Evolutionary conservation across 352 stramenopile genomes (phyloP).

Genomic region (Phytophthora pseudosyringae): DNA sequence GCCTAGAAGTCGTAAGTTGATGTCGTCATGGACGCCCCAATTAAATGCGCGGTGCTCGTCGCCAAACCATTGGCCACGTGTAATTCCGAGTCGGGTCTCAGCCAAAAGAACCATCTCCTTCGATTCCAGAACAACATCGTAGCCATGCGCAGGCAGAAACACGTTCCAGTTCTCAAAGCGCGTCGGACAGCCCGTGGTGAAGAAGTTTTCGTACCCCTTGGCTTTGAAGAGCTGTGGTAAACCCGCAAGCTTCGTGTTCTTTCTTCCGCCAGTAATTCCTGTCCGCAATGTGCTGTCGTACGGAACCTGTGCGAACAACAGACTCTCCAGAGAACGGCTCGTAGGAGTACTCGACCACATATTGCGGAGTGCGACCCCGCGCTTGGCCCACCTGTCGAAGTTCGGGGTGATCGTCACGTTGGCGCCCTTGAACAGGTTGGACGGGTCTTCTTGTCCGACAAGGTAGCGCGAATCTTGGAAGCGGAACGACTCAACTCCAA

Average conservation of each 20-base stretch:
- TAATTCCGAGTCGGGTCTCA: conserved; percentile 42
- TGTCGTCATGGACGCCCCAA: conserved; percentile 60
- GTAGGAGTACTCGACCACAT: conserved; percentile 64
- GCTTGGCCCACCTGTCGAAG: conserved; percentile 57
- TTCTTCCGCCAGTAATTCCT: conserved; percentile 37
- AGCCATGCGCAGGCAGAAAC: conserved; percentile 56
- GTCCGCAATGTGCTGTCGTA: conserved; percentile 45
- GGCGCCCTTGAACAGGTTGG: conserved; percentile 42
- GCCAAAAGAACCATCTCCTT: conserved; percentile 43
- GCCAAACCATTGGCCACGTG: conserved; percentile 37
- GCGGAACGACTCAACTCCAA: conserved; percentile 61
- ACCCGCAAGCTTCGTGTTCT: conserved; percentile 36
- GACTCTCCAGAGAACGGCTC: conserved; percentile 59
- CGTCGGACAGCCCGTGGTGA: conserved; percentile 47
- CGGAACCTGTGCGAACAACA: conserved; percentile 56
- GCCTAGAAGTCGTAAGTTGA: conserved; percentile 49
- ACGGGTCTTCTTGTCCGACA: conserved; percentile 42
- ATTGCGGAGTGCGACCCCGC: conserved; percentile 54
- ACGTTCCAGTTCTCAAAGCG: conserved; percentile 54
- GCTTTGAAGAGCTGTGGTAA: conserved; percentile 60
- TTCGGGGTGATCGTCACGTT: conserved; percentile 48
- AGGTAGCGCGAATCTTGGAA: conserved; percentile 59
- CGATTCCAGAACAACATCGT: conserved; percentile 41
- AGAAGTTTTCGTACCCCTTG: conserved; percentile 52
- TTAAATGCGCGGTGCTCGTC: conserved; percentile 17